These are phyloP conservation scores for Calonectria honghensis DNA, from an alignment of 2,329 filamentous ascomycete genomes.

Conservation along the genomic window DNA sequence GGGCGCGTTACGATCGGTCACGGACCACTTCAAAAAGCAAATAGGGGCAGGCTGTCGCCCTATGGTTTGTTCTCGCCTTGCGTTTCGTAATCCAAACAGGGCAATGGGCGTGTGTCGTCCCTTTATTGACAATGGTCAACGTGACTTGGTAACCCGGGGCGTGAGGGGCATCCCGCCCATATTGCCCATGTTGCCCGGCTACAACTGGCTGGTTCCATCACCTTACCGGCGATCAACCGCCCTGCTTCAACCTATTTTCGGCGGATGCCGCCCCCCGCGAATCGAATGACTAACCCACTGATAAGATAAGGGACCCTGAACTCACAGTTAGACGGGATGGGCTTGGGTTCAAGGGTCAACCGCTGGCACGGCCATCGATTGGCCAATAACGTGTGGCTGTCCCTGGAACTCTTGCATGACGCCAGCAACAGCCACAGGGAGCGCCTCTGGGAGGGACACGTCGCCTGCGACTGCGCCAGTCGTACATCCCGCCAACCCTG, in stretches of 20 bases:
- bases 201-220: constrained; percentile 4
- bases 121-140: constrained; percentile 24
- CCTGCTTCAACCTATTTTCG: constrained; percentile 12
- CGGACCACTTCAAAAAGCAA: constrained; percentile 33
- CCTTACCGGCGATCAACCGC: not conserved
- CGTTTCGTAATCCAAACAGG: constrained; percentile 5
- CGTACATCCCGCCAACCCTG: constrained; percentile 42
- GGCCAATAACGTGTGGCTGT: constrained; percentile 35
- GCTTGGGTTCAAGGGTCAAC: constrained; percentile 1
- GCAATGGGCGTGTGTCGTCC: constrained; percentile 30
- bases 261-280: not conserved
- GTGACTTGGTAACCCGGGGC: constrained; percentile 30
- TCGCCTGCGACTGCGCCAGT: constrained; percentile 45
- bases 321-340: not conserved
- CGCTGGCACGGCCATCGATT: constrained; percentile 37
- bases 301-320: constrained; percentile 30
- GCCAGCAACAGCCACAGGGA: constrained; percentile 28
- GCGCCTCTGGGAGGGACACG: constrained; percentile 49
- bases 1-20: constrained; percentile 18
- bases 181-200: constrained; percentile 28
- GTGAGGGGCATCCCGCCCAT: constrained; percentile 17
- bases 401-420: constrained; percentile 24
- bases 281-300: constrained; percentile 6
- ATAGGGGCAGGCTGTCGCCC: constrained; percentile 29
- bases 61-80: constrained; percentile 34